These are phyloP conservation scores for Scalesia atractyloides DNA, from an alignment of 129 eudicot species.

Conservation along the genomic window DNA sequence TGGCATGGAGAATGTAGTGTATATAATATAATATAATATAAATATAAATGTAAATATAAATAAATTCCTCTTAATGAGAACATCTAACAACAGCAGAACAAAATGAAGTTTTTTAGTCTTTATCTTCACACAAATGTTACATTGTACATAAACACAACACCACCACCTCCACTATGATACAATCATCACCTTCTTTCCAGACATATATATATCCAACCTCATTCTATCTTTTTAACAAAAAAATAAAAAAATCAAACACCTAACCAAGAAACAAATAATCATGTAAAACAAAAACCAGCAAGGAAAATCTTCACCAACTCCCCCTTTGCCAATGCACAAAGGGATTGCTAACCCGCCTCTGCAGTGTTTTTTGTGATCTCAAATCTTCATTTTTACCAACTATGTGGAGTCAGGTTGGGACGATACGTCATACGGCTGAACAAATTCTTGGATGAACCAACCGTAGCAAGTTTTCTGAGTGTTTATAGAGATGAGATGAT, in stretches of 20 bases:
- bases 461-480: constrained; percentile 8
- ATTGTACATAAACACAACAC: constrained; percentile 52
- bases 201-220: constrained; percentile 37
- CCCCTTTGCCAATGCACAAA: constrained; percentile 55
- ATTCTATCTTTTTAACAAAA: constrained; percentile 20
- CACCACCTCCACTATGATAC: constrained; percentile 60
- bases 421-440: neutral
- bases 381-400: constrained; percentile 28
- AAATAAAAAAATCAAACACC: constrained; percentile 47
- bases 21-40: no score
- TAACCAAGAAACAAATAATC: constrained; percentile 38
- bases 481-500: constrained; percentile 4
- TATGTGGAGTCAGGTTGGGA: constrained; percentile 11
- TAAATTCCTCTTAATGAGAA: no score
- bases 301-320: constrained; percentile 35
- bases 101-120: constrained; percentile 8
- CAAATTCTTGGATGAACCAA: constrained; percentile 17
- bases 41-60: no score
- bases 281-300: constrained; percentile 35
- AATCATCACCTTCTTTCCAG: constrained; percentile 33
- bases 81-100: neutral
- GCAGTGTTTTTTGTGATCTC: constrained; percentile 25
- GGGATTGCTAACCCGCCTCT: constrained; percentile 23
- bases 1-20: no score
- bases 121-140: constrained; percentile 53